Conservation (phyloP, 495 filamentous ascomycete genomes). For the Trichoderma virens region DNA sequence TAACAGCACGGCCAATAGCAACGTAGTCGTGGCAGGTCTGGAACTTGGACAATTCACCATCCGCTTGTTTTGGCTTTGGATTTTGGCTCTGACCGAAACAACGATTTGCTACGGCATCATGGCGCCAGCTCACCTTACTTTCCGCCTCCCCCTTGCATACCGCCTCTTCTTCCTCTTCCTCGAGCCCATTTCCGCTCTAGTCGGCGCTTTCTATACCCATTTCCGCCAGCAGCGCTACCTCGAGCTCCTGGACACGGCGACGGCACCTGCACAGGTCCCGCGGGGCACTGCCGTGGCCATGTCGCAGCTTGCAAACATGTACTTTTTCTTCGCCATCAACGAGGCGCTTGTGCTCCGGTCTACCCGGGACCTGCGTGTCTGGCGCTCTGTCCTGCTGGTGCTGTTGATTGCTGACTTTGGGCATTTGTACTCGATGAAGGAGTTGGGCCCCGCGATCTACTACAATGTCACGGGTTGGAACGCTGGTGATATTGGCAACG, state of each 20-base stretch:
- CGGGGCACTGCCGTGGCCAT: conserved; percentile 46
- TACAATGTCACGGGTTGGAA: conserved; percentile 53
- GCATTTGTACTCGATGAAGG: conserved; percentile 51
- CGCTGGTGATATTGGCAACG: conserved; percentile 57
- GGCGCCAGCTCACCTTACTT: not conserved
- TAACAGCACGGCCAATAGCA: too few relatives aligned
- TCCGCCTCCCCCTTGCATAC: conserved; percentile 32
- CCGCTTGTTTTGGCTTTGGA: too few relatives aligned
- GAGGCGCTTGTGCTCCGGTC: conserved; percentile 60
- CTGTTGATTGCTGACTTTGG: conserved; percentile 61
- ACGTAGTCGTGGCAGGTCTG: too few relatives aligned
- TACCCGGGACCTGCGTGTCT: conserved; percentile 54
- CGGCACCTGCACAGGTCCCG: conserved; percentile 23
- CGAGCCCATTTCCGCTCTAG: conserved; percentile 56
- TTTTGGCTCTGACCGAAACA: too few relatives aligned
- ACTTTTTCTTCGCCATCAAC: conserved; percentile 60
- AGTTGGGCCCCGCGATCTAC: conserved; percentile 46
- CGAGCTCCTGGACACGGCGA: conserved; percentile 46
- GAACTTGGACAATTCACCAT: too few relatives aligned
- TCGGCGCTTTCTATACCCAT: conserved; percentile 56
- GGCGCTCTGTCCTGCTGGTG: conserved; percentile 52
- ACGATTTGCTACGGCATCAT: not conserved
- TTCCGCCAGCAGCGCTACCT: conserved; percentile 51
- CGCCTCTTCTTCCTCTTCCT: conserved; percentile 46
- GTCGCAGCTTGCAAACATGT: conserved; percentile 57